Evolutionary conservation across 257 asterid genomes (phyloP), one percentile per base, ranked within the genome.

Genomic region (Nicotiana tomentosiformis): DNA sequence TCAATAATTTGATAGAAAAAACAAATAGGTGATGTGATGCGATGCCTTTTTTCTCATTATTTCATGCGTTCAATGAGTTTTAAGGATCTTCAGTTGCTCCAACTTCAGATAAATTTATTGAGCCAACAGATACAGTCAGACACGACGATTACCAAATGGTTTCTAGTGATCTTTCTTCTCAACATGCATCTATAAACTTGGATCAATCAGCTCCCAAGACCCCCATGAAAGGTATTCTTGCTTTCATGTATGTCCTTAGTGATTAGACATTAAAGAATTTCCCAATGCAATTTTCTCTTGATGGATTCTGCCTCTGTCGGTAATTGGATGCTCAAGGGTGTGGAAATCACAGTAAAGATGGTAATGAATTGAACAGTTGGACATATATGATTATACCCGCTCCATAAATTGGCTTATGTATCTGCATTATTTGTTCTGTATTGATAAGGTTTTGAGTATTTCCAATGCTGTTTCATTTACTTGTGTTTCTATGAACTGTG

Each of bases 181-280:
- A 67, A 49, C 77, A 58, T 10, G 67, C 74, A 53, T 56, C 86
- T 53, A 66, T 20, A 81, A 35, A 29, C 5, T 29, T 78, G 57
- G 37, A 74, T 20, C 69, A 78, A 15, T 58, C 68, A 20, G 72
- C 81, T 58, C 66, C 77, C 29, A 33, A 53, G 65, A 49, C 87
- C 81, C 66, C 84, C 82, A 17, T 64, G 60, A 87, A 78, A 81
- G 89, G 88, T 87, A 82, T 61, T 32, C 29, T 66, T 12, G 20
- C 6, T 82, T 33, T 35, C 10, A 65, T 76, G 23, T 62, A 65
- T 29, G 7, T 20, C 14, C 39, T 2, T 65, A 61, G 16, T 43
- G 16, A 43, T 61, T 37, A 30, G 2, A 62, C 60, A 39, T 62
- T 62, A 32, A 72, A 61, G 26, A 51, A 43, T 23, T 43, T 43